A percentile compares a stretch with the other conserved stretches of the same genome.
Evolutionary conservation across 1,139 yeast genomes (phyloP).

Genomic region (Yamadazyma membranifaciens): DNA sequence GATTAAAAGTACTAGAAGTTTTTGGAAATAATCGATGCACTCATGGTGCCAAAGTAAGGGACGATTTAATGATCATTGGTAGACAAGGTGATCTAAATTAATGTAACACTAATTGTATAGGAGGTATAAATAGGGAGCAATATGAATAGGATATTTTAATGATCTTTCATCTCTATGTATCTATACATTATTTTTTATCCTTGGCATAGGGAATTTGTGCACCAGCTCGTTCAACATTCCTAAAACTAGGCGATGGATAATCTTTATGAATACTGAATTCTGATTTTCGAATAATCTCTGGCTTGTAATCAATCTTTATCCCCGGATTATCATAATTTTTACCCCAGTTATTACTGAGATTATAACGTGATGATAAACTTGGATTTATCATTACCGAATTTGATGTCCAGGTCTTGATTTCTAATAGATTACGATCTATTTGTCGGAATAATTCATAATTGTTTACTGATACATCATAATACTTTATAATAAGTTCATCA

Average conservation of each 20-base stretch:
- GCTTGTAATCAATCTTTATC: conserved; percentile 47
- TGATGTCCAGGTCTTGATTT: conserved; percentile 14
- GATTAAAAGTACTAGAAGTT: conserved; percentile 65
- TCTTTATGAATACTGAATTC: conserved; percentile 25
- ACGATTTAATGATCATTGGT: conserved; percentile 67
- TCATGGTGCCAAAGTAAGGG: conserved; percentile 47
- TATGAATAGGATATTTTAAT: background rate
- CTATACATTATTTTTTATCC: background rate
- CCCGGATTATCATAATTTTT: conserved; percentile 66
- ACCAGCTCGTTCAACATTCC: conserved; percentile 60
- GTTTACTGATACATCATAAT: conserved; percentile 23
- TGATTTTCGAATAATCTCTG: conserved; percentile 52
- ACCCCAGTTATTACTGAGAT: conserved; percentile 15
- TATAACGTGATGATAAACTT: conserved; percentile 23
- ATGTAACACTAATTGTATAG: background rate
- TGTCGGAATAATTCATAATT: conserved; percentile 19
- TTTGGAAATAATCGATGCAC: conserved; percentile 78
- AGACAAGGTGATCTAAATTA: conserved; percentile 65
- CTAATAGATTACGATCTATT: background rate
- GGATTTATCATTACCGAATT: conserved; percentile 27
- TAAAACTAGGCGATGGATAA: conserved; percentile 52
- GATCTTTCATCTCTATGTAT: background rate
- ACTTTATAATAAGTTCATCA: conserved; percentile 32
- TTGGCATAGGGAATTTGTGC: conserved; percentile 33
- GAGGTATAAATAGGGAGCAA: background rate